These are phyloP conservation scores for Trichosanthes truncata DNA, from an alignment of 306 rosid genomes.

Conservation along the genomic window DNA sequence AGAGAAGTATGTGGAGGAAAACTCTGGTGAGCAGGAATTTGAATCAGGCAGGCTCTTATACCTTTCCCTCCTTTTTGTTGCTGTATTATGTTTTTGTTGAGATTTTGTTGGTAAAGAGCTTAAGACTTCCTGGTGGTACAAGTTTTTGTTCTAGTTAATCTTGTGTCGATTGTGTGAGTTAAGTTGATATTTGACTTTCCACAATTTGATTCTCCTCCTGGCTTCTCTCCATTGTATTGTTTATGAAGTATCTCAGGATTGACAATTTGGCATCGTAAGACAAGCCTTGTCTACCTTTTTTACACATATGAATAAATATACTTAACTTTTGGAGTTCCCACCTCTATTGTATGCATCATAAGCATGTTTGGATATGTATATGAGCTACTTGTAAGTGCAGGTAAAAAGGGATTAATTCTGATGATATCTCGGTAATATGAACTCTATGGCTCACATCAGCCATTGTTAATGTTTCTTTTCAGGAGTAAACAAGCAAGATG, in stretches of 20 bases:
- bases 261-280: background rate
- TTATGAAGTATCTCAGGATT: background rate
- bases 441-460: background rate
- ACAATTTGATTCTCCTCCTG: background rate
- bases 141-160: background rate
- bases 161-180: background rate
- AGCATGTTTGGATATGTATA: background rate
- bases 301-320: background rate
- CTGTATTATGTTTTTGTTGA: background rate
- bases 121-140: background rate
- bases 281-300: background rate
- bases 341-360: background rate
- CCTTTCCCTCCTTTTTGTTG: slow-evolving; percentile 8
- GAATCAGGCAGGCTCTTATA: slow-evolving; percentile 39
- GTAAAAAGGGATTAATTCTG: background rate
- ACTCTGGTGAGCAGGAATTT: slow-evolving; percentile 20
- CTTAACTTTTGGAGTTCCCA: background rate
- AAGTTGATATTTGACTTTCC: background rate
- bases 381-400: background rate
- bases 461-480: background rate
- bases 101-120: background rate
- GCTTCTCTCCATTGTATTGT: background rate
- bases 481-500: slow-evolving; percentile 18
- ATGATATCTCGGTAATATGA: background rate
- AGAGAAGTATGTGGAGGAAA: slow-evolving; percentile 67